Evolutionary conservation across 2,329 filamentous ascomycete species (phyloP), one percentile per base, ranked within the genome.

Genomic region (Corynespora cassiicola): DNA sequence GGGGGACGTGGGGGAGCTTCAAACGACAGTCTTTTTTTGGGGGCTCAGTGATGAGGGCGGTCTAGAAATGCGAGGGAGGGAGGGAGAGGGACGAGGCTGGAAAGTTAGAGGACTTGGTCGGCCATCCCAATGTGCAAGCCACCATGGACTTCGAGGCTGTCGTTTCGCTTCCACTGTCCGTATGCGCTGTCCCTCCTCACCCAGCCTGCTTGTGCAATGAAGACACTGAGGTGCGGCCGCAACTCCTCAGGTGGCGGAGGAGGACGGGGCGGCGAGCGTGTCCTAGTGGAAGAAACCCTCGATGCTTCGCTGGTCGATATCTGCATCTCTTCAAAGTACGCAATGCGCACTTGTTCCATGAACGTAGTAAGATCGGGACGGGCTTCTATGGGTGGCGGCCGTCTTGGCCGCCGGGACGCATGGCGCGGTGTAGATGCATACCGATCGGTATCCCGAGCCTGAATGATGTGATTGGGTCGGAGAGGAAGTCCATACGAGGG

Each of bases 181-280:
- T n/a, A n/a, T n/a, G n/a, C n/a, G n/a, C n/a, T n/a, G n/a, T n/a
- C n/a, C n/a, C n/a, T n/a, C n/a, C n/a, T n/a, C n/a, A n/a, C n/a
- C n/a, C n/a, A n/a, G n/a, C n/a, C n/a, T n/a, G n/a, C n/a, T n/a
- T n/a, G n/a, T n/a, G 26, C 26, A 9, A 27, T 42, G 22, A 58
- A 59, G 27, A 50, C 41, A 14, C 39, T 55, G n/a, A 59, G 21
- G 29, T 58, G 52, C 5, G 54, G 54, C n/a, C 54, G 35, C 23
- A 54, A 40, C 10, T 43, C 41, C 11, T 55, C 54, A 6, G 42
- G 42, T 8, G 54, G 57, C 20, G 47, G 56, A 14, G 50, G 49
- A 5, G 56, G 54, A 12, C 56, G 45, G 8, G 42, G 42, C 16
- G 54, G 56, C 7, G 45, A 20, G 9, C 28, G 51, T 7, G 40